Evolutionary conservation across 148 eudicot species (phyloP), one percentile per base, ranked within the genome.

Genomic region (Polygonum aviculare): DNA sequence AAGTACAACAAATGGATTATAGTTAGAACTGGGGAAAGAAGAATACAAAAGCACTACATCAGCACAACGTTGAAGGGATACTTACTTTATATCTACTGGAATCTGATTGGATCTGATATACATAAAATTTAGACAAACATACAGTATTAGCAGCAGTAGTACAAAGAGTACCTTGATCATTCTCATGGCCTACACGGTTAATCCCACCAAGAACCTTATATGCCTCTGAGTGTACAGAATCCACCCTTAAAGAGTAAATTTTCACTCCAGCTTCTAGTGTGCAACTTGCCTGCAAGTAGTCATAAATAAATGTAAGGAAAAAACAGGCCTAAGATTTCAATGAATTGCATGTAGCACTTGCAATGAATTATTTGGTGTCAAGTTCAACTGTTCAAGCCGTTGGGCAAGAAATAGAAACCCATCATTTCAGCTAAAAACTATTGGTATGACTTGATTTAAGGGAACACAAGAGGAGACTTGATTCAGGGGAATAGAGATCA

Each of bases 251-350:
- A 16, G 98, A 86, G 59, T 95, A 95, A 77, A 95, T 95, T 80
- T 92, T 95, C 74, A 95, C 98, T 78, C 98, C 98, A 74, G 98
- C 98, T 80, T 95, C 98, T 79, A 95, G 77, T 31, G 98, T 92
- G 83, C 97, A 95, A 83, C 98, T 95, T 65, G 98, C 98, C 87
- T 85, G 76, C 41, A 65, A 65, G 9, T 16, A 4, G 14, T 15
- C 15, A 65, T 65, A 35, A 5, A 60, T 4, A 19, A 57, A 57
- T 2, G 71, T 65, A 36, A 59, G 71, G 36, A 41, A 65, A 12
- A 65, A 65, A 65, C 15, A 5, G 19, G 71, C 36, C 41, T 35
- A 14, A 11, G 2, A 14, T 15, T 33, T 65, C 11, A 59, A 59
- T 7, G 3, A 4, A 22, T 21, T 21, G 33, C 36, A 59, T 59